Evolutionary conservation across 2,329 filamentous ascomycete species (phyloP).

Genomic region (Cadophora sp.): DNA sequence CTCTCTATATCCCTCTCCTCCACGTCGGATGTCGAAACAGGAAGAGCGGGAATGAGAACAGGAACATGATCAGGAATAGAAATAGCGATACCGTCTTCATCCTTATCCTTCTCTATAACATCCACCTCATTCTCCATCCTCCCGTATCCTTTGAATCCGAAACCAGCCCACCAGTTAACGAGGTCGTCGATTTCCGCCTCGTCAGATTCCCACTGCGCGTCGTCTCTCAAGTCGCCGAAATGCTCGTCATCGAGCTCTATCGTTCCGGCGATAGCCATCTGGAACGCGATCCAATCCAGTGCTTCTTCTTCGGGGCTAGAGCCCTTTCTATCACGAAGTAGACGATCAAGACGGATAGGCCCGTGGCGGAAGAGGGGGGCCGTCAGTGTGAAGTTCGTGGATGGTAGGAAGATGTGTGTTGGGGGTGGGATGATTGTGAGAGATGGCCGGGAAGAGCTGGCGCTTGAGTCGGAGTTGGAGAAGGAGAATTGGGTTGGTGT

Average conservation of each 20-base stretch:
- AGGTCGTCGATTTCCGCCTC: constrained; percentile 37
- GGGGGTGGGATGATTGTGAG: constrained; percentile 16
- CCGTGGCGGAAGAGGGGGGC: constrained; percentile 61
- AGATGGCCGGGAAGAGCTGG: constrained; percentile 9
- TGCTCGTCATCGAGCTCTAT: constrained; percentile 55
- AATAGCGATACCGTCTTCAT: constrained; percentile 13
- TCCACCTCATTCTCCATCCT: constrained; percentile 27
- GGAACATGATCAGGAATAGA: neutral
- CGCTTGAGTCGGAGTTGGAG: constrained; percentile 12
- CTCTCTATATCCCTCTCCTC: neutral
- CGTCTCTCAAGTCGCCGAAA: constrained; percentile 18
- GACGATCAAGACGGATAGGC: constrained; percentile 58
- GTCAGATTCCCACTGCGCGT: constrained; percentile 31
- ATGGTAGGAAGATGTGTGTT: constrained; percentile 47
- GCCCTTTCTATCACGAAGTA: constrained; percentile 38
- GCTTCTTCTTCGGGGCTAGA: constrained; percentile 51
- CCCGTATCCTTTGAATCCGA: constrained; percentile 34
- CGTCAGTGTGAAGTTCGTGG: constrained; percentile 56
- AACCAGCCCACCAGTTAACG: constrained; percentile 36
- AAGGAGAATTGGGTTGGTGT: constrained; percentile 8
- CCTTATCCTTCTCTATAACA: constrained; percentile 1
- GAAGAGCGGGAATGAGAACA: too few species aligned
- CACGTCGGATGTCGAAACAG: neutral
- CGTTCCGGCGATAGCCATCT: constrained; percentile 67
- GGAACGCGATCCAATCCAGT: constrained; percentile 69